A percentile compares a stretch with the other conserved stretches of the same genome.
These are phyloP conservation scores for Pascua sp. DNA, from an alignment of 1,284 basidiomycete genomes.

Conservation along the genomic window DNA sequence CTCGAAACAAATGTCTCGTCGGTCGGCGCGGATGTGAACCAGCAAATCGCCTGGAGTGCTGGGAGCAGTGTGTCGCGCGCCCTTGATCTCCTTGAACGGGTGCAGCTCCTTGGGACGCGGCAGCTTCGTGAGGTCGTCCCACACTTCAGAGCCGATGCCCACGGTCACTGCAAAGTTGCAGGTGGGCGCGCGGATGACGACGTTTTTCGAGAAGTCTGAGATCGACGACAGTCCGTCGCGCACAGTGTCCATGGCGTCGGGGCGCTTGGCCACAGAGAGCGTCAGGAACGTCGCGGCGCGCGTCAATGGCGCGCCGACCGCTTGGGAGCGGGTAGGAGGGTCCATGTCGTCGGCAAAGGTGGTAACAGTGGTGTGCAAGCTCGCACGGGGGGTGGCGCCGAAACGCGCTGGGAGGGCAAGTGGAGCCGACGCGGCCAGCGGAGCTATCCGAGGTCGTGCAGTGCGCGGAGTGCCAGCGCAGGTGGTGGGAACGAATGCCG, in stretches of 20 bases:
- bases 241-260: not conserved
- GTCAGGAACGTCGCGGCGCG: conserved; percentile 22
- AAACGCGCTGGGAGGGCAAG: not conserved
- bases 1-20: conserved; percentile 19
- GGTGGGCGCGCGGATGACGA: conserved; percentile 9
- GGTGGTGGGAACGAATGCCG: too few species aligned
- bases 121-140: conserved; percentile 10
- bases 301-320: conserved; percentile 11
- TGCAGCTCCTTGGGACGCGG: conserved; percentile 13
- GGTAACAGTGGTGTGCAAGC: too few species aligned
- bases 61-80: conserved; percentile 11
- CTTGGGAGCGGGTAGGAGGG: conserved; percentile 1
- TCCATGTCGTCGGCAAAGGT: too few species aligned
- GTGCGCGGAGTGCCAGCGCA: too few species aligned
- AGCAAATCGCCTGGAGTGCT: conserved; percentile 16
- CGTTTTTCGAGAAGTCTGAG: conserved; percentile 12
- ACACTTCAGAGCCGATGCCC: conserved; percentile 15
- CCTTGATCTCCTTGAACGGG: conserved; percentile 14
- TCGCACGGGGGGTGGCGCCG: not conserved
- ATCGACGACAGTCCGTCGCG: conserved; percentile 1
- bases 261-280: conserved; percentile 20
- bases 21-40: conserved; percentile 15
- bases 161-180: conserved; percentile 7
- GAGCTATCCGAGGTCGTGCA: too few species aligned
- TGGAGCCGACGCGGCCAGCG: too few species aligned